Percentiles rank a stretch among this genome's conserved stretches.
These are phyloP conservation scores for Silene uniflora DNA, from an alignment of 148 eudicot species.

Conservation along the genomic window DNA sequence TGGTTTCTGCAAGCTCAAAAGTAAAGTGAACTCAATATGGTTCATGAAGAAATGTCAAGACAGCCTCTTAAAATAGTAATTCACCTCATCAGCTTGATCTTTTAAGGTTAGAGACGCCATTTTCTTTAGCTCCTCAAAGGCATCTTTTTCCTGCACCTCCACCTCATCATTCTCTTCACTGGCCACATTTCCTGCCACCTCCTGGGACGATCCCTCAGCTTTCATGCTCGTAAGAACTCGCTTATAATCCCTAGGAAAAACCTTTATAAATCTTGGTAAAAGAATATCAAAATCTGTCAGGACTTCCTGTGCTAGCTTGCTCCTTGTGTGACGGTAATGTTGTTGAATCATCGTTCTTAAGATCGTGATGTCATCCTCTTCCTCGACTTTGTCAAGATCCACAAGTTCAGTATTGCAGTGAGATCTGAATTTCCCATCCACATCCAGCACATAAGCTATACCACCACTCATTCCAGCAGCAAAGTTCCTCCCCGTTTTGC, in stretches of 20 bases:
- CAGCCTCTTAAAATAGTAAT: no score
- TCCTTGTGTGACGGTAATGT: conserved; percentile 88
- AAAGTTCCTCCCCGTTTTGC: conserved; percentile 93
- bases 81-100: conserved; percentile 29
- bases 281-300: conserved; percentile 69
- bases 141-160: conserved; percentile 69
- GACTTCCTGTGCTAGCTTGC: conserved; percentile 79
- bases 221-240: conserved; percentile 72
- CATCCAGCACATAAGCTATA: conserved; percentile 80
- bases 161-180: conserved; percentile 58
- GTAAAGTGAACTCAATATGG: background rate
- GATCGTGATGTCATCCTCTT: conserved; percentile 77
- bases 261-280: conserved; percentile 79
- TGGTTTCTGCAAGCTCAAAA: conserved; percentile 27
- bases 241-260: conserved; percentile 94
- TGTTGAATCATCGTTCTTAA: conserved; percentile 93
- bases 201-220: conserved; percentile 47
- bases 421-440: conserved; percentile 53
- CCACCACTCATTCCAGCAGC: conserved; percentile 99
- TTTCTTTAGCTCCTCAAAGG: conserved; percentile 87
- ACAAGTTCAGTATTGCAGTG: conserved; percentile 89
- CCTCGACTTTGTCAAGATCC: conserved; percentile 91
- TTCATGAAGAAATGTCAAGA: background rate
- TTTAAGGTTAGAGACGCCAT: conserved; percentile 50
- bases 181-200: conserved; percentile 43